These are phyloP conservation scores for Dillenia turbinata DNA, from an alignment of 164 flowering plant species.

Conservation along the genomic window DNA sequence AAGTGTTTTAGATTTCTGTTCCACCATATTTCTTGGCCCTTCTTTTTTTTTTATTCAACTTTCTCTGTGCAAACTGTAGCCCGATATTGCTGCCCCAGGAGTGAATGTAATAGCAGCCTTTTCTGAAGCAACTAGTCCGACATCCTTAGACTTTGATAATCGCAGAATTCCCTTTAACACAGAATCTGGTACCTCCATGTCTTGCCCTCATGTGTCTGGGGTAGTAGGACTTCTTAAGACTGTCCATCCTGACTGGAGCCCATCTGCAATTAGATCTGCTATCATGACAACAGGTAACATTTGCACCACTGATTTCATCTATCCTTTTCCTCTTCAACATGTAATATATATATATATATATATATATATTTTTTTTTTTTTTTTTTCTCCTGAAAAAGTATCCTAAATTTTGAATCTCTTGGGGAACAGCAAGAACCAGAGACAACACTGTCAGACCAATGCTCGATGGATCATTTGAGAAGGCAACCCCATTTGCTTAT, in stretches of 20 bases:
- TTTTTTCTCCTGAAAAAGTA: too few relatives aligned
- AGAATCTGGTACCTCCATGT: slow-evolving; percentile 45
- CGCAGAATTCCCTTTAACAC: slow-evolving; percentile 20
- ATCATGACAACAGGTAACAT: slow-evolving; percentile 37
- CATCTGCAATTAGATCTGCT: slow-evolving; percentile 39
- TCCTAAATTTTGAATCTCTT: too few relatives aligned
- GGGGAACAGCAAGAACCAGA: slow-evolving; percentile 35
- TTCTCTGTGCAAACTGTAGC: slow-evolving; percentile 14
- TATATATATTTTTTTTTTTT: too few relatives aligned
- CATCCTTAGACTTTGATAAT: slow-evolving; percentile 12
- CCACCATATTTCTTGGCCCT: neutral
- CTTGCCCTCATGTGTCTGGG: slow-evolving; percentile 50
- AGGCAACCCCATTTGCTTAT: slow-evolving; percentile 49
- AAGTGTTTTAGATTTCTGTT: too few relatives aligned
- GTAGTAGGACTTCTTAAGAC: slow-evolving; percentile 41
- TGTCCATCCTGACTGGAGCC: slow-evolving; percentile 39
- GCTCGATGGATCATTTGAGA: slow-evolving; percentile 5
- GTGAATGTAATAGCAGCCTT: slow-evolving; percentile 35
- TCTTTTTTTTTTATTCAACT: neutral
- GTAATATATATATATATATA: too few relatives aligned
- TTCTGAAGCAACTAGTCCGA: slow-evolving; percentile 19
- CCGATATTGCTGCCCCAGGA: slow-evolving; percentile 45
- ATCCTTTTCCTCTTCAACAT: too few relatives aligned
- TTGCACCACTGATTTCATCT: too few relatives aligned
- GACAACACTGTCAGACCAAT: slow-evolving; percentile 41